Evolutionary conservation across 2,329 filamentous ascomycete genomes (phyloP).

Genomic region (Apiospora hydei): DNA sequence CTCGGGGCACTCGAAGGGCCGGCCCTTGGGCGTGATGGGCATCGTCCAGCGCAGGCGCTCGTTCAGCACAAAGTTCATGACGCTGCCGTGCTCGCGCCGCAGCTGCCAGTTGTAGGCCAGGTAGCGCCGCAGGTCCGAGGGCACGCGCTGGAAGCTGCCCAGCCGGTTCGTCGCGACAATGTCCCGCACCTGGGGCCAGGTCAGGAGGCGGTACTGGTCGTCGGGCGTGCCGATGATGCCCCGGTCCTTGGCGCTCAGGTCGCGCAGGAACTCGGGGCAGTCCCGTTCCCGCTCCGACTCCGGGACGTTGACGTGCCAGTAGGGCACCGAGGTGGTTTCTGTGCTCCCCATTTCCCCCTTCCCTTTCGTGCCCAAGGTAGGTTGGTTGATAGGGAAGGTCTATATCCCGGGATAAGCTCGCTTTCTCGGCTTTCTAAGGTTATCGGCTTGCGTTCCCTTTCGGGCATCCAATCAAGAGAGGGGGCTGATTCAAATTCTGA

Average conservation of each 20-base stretch:
- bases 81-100: conserved; percentile 72
- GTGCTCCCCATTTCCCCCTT: conserved; percentile 47
- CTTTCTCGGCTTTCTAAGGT: not conserved
- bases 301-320: conserved; percentile 86
- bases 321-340: conserved; percentile 55
- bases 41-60: conserved; percentile 73
- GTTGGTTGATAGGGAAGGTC: not conserved
- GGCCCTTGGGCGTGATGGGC: conserved; percentile 46
- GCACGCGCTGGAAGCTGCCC: conserved; percentile 77
- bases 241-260: conserved; percentile 72
- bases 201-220: conserved; percentile 64
- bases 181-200: conserved; percentile 73
- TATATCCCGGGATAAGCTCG: not conserved
- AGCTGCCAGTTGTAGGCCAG: conserved; percentile 72
- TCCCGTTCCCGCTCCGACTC: conserved; percentile 63
- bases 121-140: conserved; percentile 81
- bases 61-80: conserved; percentile 78
- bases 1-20: conserved; percentile 53
- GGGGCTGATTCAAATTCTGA: not conserved
- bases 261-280: conserved; percentile 75
- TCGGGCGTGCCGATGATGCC: conserved; percentile 76
- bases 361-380: not conserved
- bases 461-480: not conserved
- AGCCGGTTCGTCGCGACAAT: conserved; percentile 73
- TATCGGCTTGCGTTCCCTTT: not conserved